Base-by-base conservation (phyloP, 495 filamentous ascomycete species). In the Filosporella fistucella region DNA sequence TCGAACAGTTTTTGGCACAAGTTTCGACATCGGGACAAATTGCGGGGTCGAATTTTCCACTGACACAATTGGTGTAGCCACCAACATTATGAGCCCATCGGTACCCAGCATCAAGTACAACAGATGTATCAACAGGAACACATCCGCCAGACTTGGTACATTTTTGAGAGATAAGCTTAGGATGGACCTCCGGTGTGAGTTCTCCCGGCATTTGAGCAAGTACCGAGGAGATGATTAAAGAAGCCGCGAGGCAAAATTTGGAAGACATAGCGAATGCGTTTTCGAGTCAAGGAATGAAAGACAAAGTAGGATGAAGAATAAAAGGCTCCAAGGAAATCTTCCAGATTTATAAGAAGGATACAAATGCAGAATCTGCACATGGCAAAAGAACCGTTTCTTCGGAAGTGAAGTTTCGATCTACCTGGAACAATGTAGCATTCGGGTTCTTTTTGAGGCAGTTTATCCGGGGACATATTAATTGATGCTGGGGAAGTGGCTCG, bases 61-160 rank as follows among this genome's bases (percentile, higher is more conserved):
- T 76, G 56, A 79, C 82, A 73, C 81, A 84, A 64, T 83, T 82
- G 56, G 68, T 71, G 52, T 63, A 76, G 35, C 70, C 68, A 26
- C 64, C 62, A 24, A 63, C 63, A 0, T 63, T 62, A 54, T 84
- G 80, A 17, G 78, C 54, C 75, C 74, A 78, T 25, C 79, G 75
- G 71, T 78, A 84, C 59, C 80, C 82, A 47, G 80, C 61, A 61
- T 88, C 84, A 26, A 86, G 66, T 28, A 82, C 80, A 39, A 88
- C 61, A 21, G 70, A 74, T 36, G 74, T 78, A 26, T 65, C 52
- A 38, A 69, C 59, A 26, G 63, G 60, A 17, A 68, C 68, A 49
- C 63, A 69, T 17, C 71, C 71, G 20, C 53, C 51, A 21, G 48
- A 52, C 7, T 56, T 63, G n/a, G 65, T 66, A 49, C 74, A 80